Conservation (phyloP, 176 grass and related monocot species). For the Hordeum marinum region DNA sequence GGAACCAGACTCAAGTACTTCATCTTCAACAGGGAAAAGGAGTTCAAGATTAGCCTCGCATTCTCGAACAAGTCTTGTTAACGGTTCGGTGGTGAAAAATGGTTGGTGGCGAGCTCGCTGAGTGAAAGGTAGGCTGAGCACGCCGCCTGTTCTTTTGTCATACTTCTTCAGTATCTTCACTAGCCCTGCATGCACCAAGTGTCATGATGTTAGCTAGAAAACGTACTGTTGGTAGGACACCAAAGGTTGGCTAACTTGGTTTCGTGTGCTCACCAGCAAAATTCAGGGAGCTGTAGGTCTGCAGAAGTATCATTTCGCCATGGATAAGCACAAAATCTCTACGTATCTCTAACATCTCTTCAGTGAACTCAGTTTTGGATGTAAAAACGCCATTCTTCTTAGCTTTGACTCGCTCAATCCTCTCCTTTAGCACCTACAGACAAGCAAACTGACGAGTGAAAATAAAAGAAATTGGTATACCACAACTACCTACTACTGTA, state of each 20-base stretch:
- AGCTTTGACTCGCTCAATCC: slow-evolving; percentile 73
- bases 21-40: slow-evolving; percentile 87
- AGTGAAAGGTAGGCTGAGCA: slow-evolving; percentile 84
- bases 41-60: slow-evolving; percentile 84
- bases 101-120: slow-evolving; percentile 84
- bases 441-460: slow-evolving; percentile 4
- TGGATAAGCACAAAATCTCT: slow-evolving; percentile 95
- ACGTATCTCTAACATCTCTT: slow-evolving; percentile 92
- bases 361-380: slow-evolving; percentile 64
- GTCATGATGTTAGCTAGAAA: neutral
- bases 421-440: slow-evolving; percentile 79
- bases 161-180: slow-evolving; percentile 98
- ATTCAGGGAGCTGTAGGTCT: slow-evolving; percentile 93
- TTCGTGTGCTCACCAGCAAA: slow-evolving; percentile 63
- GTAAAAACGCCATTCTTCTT: slow-evolving; percentile 55
- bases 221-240: neutral
- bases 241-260: neutral
- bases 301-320: slow-evolving; percentile 92
- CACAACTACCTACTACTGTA: neutral
- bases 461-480: neutral
- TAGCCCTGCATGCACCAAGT: slow-evolving; percentile 50
- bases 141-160: slow-evolving; percentile 85
- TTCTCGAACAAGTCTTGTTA: slow-evolving; percentile 83
- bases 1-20: slow-evolving; percentile 70
- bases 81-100: slow-evolving; percentile 89